Evolutionary conservation across 108 stramenopile species (phyloP).

Genomic region (Fragilaria radians): DNA sequence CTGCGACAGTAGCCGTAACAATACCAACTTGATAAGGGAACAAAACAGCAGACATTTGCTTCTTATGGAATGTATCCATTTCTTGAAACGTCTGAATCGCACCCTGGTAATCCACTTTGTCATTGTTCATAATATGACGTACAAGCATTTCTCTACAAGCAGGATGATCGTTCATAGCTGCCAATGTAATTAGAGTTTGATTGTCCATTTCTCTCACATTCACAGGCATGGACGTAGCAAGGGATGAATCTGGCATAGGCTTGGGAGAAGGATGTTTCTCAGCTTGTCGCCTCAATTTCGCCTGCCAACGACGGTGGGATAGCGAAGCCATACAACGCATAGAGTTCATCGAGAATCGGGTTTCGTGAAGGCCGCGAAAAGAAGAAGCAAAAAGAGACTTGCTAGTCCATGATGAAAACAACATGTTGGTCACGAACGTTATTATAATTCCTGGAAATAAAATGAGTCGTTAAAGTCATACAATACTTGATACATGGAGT

Average conservation of each 20-base stretch:
- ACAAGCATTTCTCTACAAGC: conserved; percentile 47
- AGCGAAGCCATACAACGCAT: neutral
- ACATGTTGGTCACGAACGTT: no score
- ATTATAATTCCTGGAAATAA: no score
- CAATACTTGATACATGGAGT: no score
- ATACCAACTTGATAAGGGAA: conserved; percentile 75
- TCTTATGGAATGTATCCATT: neutral
- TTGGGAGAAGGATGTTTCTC: neutral
- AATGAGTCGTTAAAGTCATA: no score
- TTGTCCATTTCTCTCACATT: conserved; percentile 45
- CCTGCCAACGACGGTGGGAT: neutral
- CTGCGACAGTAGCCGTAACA: conserved; percentile 32
- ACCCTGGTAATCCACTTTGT: neutral
- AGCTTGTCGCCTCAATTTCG: neutral
- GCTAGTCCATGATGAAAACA: no score
- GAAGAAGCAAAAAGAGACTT: no score
- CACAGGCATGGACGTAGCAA: conserved; percentile 28
- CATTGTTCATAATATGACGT: conserved; percentile 49
- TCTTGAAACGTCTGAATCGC: neutral
- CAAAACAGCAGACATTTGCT: conserved; percentile 38
- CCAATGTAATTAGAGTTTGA: conserved; percentile 32
- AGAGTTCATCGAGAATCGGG: no score
- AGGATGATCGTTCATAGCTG: conserved; percentile 30
- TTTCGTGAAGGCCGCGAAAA: no score
- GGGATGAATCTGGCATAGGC: neutral